Evolutionary conservation across 1,139 yeast species (phyloP), one percentile per base, ranked within the genome.

Genomic region (Yamadazyma friedrichii): DNA sequence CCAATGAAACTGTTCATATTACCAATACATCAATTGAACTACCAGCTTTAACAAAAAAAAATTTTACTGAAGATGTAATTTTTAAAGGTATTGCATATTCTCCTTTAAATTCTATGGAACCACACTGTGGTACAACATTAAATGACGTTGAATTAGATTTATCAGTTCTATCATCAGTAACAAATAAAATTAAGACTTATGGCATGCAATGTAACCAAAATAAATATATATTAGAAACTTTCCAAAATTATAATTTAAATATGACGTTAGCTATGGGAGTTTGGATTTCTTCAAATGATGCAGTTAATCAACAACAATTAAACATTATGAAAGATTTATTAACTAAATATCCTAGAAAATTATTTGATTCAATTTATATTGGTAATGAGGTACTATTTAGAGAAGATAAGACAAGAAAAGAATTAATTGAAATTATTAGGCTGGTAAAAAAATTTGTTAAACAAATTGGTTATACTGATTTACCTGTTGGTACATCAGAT

Each of bases 351-450:
- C 85, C 86, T 1, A 56, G 67, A 29, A 43, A 57, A 6, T 59
- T 65, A 33, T 69, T 84, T 46, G 79, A 81, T 36, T 62, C 80
- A 0, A 63, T 84, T 1, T 67, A 68, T 41, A 66, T 84, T 35
- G 89, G 89, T 0, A 79, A 81, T 52, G 88, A 84, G 48, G 86
- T 78, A 0, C 55, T 82, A 24, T 80, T 74, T 49, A 65, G 87
- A 43, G 67, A 68, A 31, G 88, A 82, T 5, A 64, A 70, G 47
- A 50, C 71, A 0, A 52, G 58, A 2, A 42, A 53, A 1, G 67
- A 67, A 32, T 59, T 83, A 29, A 51, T 74, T 10, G 53, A 53
- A 1, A 74, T 74, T 42, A 74, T 82, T 30, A 54, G 57, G 10
- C 71, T 69, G 12, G 69, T 76, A 2, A 72, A 70, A 48, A 44